phyloP scores from a whole-genome alignment of 2,329 filamentous ascomycete species.

The Tothia fuscella region DNA sequence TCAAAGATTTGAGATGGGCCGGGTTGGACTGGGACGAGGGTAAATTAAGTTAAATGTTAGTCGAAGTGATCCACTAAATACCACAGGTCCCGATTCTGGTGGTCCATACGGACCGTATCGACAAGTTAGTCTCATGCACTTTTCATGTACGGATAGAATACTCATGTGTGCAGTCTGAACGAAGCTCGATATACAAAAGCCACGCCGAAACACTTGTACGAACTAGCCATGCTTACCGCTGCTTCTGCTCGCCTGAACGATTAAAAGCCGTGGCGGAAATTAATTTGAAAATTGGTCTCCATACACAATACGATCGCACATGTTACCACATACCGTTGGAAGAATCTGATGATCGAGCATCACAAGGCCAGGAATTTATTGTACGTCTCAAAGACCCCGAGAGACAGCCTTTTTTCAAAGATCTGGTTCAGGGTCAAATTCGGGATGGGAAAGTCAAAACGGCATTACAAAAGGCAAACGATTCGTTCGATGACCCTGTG shows the following conservation, averaged over 20 bases:
- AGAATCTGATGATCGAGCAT: constrained; percentile 60
- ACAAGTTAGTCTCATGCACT: constrained; percentile 45
- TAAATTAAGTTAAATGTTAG: constrained; percentile 20
- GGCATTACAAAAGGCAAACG: constrained; percentile 21
- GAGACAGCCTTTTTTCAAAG: constrained; percentile 52
- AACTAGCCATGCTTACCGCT: constrained; percentile 71
- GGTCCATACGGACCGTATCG: constrained; percentile 77
- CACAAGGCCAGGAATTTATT: constrained; percentile 58
- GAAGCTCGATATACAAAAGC: constrained; percentile 58
- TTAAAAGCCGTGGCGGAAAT: constrained; percentile 55
- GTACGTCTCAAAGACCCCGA: constrained; percentile 60
- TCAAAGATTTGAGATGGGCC: constrained; percentile 75
- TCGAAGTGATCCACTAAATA: constrained; percentile 3
- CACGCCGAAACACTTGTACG: constrained; percentile 59
- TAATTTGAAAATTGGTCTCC: constrained; percentile 46
- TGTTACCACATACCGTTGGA: constrained; percentile 55
- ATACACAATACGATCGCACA: constrained; percentile 55
- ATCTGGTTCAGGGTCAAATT: constrained; percentile 78
- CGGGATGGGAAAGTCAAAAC: too few relatives aligned
- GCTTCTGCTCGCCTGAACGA: constrained; percentile 71
- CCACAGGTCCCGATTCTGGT: constrained; percentile 60
- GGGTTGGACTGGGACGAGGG: constrained; percentile 91
- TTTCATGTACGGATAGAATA: neutral
- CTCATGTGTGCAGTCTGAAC: constrained; percentile 51
- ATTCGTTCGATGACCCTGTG: constrained; percentile 24